A percentile compares a stretch with the other conserved stretches of the same genome.
Conservation (phyloP, 805 yeast species). For the Candida schatavii region DNA sequence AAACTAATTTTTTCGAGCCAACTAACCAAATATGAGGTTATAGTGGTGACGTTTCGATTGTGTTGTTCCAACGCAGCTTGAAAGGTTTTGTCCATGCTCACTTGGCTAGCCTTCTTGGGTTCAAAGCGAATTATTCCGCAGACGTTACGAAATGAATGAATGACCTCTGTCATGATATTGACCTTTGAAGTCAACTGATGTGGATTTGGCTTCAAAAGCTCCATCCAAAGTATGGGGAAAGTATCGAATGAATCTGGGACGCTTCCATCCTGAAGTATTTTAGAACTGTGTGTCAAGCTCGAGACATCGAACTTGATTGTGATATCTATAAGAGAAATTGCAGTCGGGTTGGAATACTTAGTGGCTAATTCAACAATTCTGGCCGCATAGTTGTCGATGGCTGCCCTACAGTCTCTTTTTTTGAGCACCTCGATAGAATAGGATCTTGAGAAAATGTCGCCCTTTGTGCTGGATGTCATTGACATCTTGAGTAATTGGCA, state of each 20-base stretch:
- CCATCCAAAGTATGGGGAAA: constrained; percentile 31
- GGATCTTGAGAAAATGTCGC: constrained; percentile 16
- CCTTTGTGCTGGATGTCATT: neutral
- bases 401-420: constrained; percentile 46
- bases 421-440: constrained; percentile 36
- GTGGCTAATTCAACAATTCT: constrained; percentile 23
- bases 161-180: neutral
- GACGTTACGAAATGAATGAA: neutral
- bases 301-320: constrained; percentile 48
- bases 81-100: constrained; percentile 13
- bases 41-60: constrained; percentile 23
- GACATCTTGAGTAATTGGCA: neutral
- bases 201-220: neutral
- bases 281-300: constrained; percentile 27
- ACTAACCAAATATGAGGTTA: constrained; percentile 13
- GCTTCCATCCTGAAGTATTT: constrained; percentile 14
- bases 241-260: constrained; percentile 30
- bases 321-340: constrained; percentile 36
- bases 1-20: constrained; percentile 31
- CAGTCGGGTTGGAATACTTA: constrained; percentile 22
- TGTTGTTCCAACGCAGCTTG: constrained; percentile 28
- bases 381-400: constrained; percentile 44
- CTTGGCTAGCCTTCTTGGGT: constrained; percentile 18
- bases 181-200: neutral
- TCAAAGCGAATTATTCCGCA: constrained; percentile 15